Conservation (phyloP, 169 alveolate species). For the Blepharisma undulans region DNA sequence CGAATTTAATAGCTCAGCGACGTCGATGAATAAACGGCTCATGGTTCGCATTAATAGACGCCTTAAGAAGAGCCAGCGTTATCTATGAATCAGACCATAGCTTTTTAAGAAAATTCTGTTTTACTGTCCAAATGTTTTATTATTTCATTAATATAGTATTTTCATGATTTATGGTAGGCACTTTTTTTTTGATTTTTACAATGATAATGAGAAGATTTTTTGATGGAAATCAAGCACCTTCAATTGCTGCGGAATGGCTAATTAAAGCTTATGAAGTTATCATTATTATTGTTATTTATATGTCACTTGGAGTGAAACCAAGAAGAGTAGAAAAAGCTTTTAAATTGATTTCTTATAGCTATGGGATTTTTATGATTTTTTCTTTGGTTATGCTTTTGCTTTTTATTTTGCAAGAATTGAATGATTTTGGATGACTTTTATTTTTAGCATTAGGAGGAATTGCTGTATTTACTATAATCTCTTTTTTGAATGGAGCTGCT, state of each 20-base stretch:
- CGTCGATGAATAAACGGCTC: slow-evolving; percentile 52
- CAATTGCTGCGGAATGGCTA: background rate
- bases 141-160: slow-evolving; percentile 29
- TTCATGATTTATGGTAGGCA: slow-evolving; percentile 48
- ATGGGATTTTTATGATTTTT: slow-evolving; percentile 7
- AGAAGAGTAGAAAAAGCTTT: background rate
- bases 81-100: slow-evolving; percentile 41
- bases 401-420: background rate
- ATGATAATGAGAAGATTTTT: background rate
- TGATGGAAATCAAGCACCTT: background rate
- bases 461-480: background rate
- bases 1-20: slow-evolving; percentile 20
- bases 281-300: background rate
- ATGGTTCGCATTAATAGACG: slow-evolving; percentile 41
- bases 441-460: background rate
- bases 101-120: slow-evolving; percentile 28
- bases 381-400: background rate
- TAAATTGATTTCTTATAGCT: background rate
- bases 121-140: slow-evolving; percentile 31
- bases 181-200: slow-evolving; percentile 35
- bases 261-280: background rate
- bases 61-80: slow-evolving; percentile 18
- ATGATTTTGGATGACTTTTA: background rate
- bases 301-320: slow-evolving; percentile 24
- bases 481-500: background rate